These are phyloP conservation scores for Cochlearia excelsa DNA, from an alignment of 345 rosid genomes.

Conservation along the genomic window DNA sequence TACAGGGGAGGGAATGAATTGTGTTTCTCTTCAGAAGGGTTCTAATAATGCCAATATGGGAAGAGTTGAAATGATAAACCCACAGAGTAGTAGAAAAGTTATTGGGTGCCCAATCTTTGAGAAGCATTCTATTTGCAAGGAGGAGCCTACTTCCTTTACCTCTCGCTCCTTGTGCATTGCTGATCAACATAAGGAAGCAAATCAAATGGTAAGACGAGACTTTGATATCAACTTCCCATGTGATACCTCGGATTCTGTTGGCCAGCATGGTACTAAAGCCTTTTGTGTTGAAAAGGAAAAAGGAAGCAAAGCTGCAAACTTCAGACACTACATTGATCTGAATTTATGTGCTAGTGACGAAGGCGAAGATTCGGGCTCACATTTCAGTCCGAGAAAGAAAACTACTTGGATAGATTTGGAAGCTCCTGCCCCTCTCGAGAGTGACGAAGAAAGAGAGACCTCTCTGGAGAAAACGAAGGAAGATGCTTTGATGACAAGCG, in stretches of 20 bases:
- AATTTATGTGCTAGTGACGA: constrained; percentile 49
- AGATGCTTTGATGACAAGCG: constrained; percentile 1
- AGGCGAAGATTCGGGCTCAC: constrained; percentile 36
- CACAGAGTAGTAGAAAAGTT: too few species aligned
- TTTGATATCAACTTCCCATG: constrained; percentile 86
- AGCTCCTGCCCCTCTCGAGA: constrained; percentile 44
- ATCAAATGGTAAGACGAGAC: constrained; percentile 27
- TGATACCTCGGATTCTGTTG: constrained; percentile 52
- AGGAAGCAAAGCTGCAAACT: constrained; percentile 26
- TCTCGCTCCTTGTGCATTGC: too few species aligned
- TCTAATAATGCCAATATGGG: constrained; percentile 36
- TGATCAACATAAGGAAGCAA: constrained; percentile 28
- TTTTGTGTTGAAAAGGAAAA: constrained; percentile 13
- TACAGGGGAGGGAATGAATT: background rate
- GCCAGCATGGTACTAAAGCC: constrained; percentile 25
- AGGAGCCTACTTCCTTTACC: too few species aligned
- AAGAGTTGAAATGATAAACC: constrained; percentile 26
- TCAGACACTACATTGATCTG: constrained; percentile 53
- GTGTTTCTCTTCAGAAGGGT: constrained; percentile 32
- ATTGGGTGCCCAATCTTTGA: too few species aligned
- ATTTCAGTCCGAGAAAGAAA: constrained; percentile 34
- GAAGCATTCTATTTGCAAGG: too few species aligned
- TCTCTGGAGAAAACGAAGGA: constrained; percentile 29
- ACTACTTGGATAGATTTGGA: constrained; percentile 58
- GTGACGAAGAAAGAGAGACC: constrained; percentile 43